Evolutionary conservation across 345 rosid species (phyloP), one percentile per base, ranked within the genome.

Genomic region (Eucalyptus sideroxylon): DNA sequence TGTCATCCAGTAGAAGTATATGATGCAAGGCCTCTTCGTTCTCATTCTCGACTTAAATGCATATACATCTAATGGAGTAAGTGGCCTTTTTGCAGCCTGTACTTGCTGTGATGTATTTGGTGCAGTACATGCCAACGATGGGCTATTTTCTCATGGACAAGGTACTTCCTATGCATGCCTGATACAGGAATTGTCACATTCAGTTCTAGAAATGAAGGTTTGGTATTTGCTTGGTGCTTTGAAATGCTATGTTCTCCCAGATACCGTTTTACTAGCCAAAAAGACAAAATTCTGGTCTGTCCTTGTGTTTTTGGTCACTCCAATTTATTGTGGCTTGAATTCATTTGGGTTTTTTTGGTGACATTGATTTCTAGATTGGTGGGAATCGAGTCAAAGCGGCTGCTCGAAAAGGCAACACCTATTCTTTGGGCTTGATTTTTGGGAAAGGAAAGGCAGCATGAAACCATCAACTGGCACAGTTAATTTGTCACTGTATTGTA

Each of bases 71-170:
- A 42, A 40, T 59, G 34, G 30, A 50, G 51, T 45, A 44, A 31
- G 17, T 80, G n/a, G 21, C n/a, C 42, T 31, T 90, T 88, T 92
- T 92, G 88, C 97, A 96, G 99, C 99, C 99, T 89, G 99, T 98
- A 53, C 93, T 98, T 44, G 94, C 94, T 51, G 97, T 98, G 77
- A 95, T 97, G 98, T 98, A 97, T 93, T 91, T 97, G 87, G 97
- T 98, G 91, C 99, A 98, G 88, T 95, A 96, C 94, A 93, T 97
- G 95, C 99, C 98, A 53, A 93, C 92, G 40, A 86, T 97, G 67
- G 99, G 99, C 91, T 95, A 93, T 90, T 97, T 98, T 98, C 95
- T 98, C 85, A 98, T 98, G 98, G 99, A 98, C 94, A 96, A 95
- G 98, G 98, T 97, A 95, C 65, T 56, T 80, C 89, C 55, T 53